phyloP scores from a whole-genome alignment of 148 eudicot genomes.

The Beta vulgaris region DNA sequence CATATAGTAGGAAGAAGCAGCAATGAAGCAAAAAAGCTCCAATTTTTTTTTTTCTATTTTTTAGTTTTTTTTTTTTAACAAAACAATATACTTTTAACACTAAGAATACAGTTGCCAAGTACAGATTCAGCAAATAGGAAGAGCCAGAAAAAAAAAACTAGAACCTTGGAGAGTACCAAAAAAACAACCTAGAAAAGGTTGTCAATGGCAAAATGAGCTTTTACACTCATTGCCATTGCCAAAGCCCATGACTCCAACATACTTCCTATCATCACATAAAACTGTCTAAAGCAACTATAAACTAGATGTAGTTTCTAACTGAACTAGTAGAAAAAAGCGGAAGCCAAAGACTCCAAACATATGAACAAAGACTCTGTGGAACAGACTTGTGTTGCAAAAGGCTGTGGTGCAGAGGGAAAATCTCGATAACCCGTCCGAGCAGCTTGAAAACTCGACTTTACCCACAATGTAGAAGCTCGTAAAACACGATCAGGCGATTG shows the following conservation, averaged over 20 bases:
- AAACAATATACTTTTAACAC: neutral
- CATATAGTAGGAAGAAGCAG: neutral
- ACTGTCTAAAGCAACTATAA: constrained; percentile 30
- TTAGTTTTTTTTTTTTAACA: neutral
- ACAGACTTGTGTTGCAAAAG: constrained; percentile 22
- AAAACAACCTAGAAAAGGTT: constrained; percentile 45
- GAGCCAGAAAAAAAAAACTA: constrained; percentile 40
- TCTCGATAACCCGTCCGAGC: constrained; percentile 12
- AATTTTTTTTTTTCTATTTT: neutral
- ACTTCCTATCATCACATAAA: constrained; percentile 16
- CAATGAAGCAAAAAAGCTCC: constrained; percentile 12
- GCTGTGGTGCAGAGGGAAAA: constrained; percentile 12
- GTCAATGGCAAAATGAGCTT: constrained; percentile 38
- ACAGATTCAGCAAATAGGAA: constrained; percentile 29
- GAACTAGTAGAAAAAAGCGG: neutral
- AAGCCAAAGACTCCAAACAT: constrained; percentile 23
- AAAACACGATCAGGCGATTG: constrained; percentile 30
- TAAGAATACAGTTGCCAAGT: constrained; percentile 17
- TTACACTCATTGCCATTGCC: constrained; percentile 37
- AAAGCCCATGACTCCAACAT: constrained; percentile 34
- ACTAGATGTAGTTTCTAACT: neutral
- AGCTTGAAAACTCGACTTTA: constrained; percentile 9
- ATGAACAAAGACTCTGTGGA: constrained; percentile 16
- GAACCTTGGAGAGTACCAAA: constrained; percentile 26
- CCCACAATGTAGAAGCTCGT: constrained; percentile 18